Percentiles rank a stretch among this genome's conserved stretches.
Evolutionary conservation across 306 rosid species (phyloP).

Genomic region (Gastrolobium bilobum): DNA sequence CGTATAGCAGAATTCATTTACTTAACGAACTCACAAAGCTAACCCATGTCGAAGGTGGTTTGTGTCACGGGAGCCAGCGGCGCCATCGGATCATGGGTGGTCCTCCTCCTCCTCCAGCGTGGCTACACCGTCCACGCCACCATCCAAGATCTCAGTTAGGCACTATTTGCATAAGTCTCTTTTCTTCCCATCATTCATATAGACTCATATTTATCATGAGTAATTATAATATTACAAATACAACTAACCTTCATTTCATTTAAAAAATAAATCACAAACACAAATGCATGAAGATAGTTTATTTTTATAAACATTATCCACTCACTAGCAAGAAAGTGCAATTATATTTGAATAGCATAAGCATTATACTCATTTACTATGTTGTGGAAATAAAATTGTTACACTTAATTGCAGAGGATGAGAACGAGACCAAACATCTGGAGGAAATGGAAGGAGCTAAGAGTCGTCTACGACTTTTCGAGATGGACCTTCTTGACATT

Average conservation of each 20-base stretch:
- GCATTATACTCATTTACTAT: too few relatives aligned
- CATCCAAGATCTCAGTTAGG: slow-evolving; percentile 73
- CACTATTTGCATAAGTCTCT: not conserved
- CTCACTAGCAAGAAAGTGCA: too few relatives aligned
- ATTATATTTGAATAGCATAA: too few relatives aligned
- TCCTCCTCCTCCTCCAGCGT: slow-evolving; percentile 83
- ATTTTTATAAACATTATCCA: too few relatives aligned
- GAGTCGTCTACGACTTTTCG: slow-evolving; percentile 63
- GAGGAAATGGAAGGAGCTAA: slow-evolving; percentile 70
- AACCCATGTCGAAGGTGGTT: slow-evolving; percentile 57
- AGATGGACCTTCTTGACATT: slow-evolving; percentile 84
- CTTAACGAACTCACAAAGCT: not conserved
- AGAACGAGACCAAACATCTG: slow-evolving; percentile 79
- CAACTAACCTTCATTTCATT: not conserved
- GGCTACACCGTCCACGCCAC: slow-evolving; percentile 88
- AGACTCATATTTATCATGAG: too few relatives aligned
- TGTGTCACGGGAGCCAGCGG: slow-evolving; percentile 97
- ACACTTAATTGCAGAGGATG: slow-evolving; percentile 59
- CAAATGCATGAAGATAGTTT: too few relatives aligned
- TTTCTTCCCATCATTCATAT: not conserved
- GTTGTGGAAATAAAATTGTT: not conserved
- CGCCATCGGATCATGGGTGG: slow-evolving; percentile 90
- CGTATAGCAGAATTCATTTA: not conserved
- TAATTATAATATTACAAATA: not conserved
- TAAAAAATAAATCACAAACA: too few relatives aligned